Evolutionary conservation across 306 rosid species (phyloP).

Genomic region (Prunus armeniaca): DNA sequence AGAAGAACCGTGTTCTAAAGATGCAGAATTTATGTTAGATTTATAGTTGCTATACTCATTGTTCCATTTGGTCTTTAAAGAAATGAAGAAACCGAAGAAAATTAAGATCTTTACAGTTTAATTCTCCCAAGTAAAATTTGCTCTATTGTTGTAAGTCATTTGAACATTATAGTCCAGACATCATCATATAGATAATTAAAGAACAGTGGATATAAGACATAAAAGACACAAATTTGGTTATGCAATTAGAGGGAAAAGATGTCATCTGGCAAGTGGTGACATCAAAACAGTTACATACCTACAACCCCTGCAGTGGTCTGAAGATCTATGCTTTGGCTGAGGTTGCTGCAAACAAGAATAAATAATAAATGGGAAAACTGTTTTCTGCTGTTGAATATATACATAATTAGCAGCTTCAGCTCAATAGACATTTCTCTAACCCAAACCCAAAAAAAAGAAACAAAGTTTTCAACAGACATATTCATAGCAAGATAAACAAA

Average conservation of each 20-base stretch:
- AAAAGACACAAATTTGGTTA: neutral
- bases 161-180: neutral
- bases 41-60: no score
- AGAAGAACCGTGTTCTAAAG: neutral
- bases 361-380: neutral
- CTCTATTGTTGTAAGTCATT: neutral
- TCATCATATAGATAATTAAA: neutral
- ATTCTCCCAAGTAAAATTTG: no score
- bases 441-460: neutral
- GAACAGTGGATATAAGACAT: neutral
- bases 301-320: constrained; percentile 35
- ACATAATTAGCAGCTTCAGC: neutral
- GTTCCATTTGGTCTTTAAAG: no score
- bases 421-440: neutral
- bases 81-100: no score
- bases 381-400: neutral
- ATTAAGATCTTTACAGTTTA: no score
- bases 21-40: no score
- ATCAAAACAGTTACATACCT: constrained; percentile 24
- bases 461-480: neutral
- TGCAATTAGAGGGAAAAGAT: neutral
- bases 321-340: constrained; percentile 40
- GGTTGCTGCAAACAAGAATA: constrained; percentile 46
- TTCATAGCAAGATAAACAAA: constrained; percentile 5
- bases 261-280: constrained; percentile 4